Conservation (phyloP, 1,284 basidiomycete species). For the Cutaneotrichosporon spelunceum region DNA sequence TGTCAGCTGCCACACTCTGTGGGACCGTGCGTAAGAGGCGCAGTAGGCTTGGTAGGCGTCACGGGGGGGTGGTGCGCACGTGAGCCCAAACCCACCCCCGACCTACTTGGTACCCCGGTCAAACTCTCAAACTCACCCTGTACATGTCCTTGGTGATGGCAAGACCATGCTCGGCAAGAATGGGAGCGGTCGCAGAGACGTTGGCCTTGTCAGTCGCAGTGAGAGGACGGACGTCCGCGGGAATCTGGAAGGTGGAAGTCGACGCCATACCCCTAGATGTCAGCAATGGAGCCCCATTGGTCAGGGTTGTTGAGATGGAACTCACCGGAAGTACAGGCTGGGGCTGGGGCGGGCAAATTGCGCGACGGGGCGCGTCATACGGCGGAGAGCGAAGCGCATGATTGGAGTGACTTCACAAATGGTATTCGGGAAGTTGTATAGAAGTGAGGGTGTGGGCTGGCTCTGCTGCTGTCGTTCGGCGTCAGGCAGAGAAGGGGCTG, state of each 20-base stretch:
- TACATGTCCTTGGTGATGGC: conserved; percentile 40
- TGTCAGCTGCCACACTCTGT: conserved; percentile 7
- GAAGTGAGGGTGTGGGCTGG: background rate
- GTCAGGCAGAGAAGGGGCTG: background rate
- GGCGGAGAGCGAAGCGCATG: conserved; percentile 5
- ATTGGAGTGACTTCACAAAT: background rate
- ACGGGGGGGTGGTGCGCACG: background rate
- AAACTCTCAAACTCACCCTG: conserved; percentile 12
- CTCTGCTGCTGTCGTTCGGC: background rate
- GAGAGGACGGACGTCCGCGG: conserved; percentile 26
- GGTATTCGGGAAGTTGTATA: background rate
- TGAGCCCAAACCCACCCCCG: background rate
- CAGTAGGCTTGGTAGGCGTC: background rate
- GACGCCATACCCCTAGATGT: conserved; percentile 11
- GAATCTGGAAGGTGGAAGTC: conserved; percentile 12
- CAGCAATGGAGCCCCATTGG: background rate
- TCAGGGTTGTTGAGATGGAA: background rate
- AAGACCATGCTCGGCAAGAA: conserved; percentile 38
- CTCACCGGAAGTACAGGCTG: background rate
- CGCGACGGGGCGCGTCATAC: background rate
- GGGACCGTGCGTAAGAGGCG: background rate
- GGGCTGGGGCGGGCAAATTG: background rate
- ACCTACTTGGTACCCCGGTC: background rate
- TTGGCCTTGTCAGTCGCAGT: conserved; percentile 35
- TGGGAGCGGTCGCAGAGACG: conserved; percentile 38